These are phyloP conservation scores for Chytriomyces hyalinus DNA, from an alignment of 192 early-diverging fungal species.

Conservation along the genomic window DNA sequence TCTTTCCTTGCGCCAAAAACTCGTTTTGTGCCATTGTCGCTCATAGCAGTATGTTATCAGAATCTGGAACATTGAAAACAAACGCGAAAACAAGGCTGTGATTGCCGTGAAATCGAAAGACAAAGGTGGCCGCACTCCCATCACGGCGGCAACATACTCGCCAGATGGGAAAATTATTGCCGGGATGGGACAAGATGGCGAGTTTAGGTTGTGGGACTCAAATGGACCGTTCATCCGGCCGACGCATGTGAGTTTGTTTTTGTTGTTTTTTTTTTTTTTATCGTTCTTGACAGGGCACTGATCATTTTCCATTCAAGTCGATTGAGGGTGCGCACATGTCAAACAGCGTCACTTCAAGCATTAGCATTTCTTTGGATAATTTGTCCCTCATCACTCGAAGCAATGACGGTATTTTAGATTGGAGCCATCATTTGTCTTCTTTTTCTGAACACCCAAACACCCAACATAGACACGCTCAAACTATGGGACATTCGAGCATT, in stretches of 20 bases:
- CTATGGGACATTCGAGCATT: conserved; percentile 90
- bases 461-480: conserved; percentile 71
- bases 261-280: conserved; percentile 1
- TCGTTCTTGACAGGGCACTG: background rate
- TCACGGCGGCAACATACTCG: conserved; percentile 75
- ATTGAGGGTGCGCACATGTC: conserved; percentile 74
- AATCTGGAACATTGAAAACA: conserved; percentile 82
- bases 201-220: conserved; percentile 76
- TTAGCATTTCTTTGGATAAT: conserved; percentile 73
- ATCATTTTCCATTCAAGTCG: conserved; percentile 37
- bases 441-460: background rate
- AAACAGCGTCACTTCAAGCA: conserved; percentile 70
- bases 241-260: conserved; percentile 54
- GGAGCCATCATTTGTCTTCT: too few species aligned
- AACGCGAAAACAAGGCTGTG: conserved; percentile 74
- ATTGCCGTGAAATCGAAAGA: conserved; percentile 77
- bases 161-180: conserved; percentile 72
- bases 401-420: conserved; percentile 58
- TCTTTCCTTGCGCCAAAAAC: conserved; percentile 20
- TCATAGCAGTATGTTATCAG: conserved; percentile 27
- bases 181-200: conserved; percentile 76
- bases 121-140: conserved; percentile 69
- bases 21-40: background rate
- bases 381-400: conserved; percentile 74
- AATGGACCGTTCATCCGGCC: conserved; percentile 69